Percentiles rank a stretch among this genome's conserved stretches.
Evolutionary conservation across 2,329 filamentous ascomycete genomes (phyloP).

Genomic region (Penicillium decumbens): DNA sequence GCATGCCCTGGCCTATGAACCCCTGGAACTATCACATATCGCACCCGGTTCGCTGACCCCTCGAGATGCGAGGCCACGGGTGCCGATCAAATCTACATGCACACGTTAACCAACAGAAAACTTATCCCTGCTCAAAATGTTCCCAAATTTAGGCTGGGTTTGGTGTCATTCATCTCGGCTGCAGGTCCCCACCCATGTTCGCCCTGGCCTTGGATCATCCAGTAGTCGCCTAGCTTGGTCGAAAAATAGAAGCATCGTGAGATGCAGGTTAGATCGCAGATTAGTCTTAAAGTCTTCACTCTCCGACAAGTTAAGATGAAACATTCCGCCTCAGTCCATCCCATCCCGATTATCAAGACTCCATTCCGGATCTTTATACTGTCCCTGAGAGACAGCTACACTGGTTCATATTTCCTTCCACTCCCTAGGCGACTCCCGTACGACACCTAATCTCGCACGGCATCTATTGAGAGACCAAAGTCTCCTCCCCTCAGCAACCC

Average conservation of each 20-base stretch:
- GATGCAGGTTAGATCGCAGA: conserved; percentile 1
- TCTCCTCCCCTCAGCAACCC: not conserved
- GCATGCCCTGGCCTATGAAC: not conserved
- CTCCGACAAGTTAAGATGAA: conserved; percentile 2
- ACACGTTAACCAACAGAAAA: not conserved
- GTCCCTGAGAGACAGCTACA: too few relatives aligned
- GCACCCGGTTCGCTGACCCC: not conserved
- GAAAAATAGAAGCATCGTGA: conserved; percentile 8
- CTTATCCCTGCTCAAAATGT: conserved; percentile 1
- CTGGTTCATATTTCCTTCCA: too few relatives aligned
- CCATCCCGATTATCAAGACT: not conserved
- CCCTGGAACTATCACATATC: not conserved
- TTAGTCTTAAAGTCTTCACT: conserved; percentile 5
- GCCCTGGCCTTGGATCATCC: conserved; percentile 1
- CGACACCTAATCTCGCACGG: not conserved
- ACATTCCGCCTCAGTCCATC: conserved; percentile 1
- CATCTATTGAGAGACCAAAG: not conserved
- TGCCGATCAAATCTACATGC: not conserved
- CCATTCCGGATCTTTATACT: not conserved
- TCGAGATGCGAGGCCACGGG: not conserved
- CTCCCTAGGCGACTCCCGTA: not conserved
- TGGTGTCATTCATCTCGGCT: conserved; percentile 3
- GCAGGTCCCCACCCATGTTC: conserved; percentile 6
- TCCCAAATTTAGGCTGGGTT: conserved; percentile 9
- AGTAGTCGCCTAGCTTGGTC: not conserved